A percentile compares a stretch with the other conserved stretches of the same genome.
These are phyloP conservation scores for Phialophora verrucosa DNA, from an alignment of 2,329 filamentous ascomycete species.

Conservation along the genomic window DNA sequence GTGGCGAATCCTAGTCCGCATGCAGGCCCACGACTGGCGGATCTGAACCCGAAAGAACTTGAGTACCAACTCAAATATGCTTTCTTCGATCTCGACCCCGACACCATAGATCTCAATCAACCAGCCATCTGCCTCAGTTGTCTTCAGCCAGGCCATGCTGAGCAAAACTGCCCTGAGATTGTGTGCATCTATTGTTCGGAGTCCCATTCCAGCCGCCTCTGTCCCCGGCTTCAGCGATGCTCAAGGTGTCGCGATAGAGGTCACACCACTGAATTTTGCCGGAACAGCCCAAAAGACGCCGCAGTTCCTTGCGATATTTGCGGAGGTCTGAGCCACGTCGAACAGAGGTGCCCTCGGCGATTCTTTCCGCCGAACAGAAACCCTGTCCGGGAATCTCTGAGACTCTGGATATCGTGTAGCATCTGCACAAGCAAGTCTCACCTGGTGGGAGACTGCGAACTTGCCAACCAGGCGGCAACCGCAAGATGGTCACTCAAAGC, in stretches of 20 bases:
- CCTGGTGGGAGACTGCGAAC: constrained; percentile 53
- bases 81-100: constrained; percentile 48
- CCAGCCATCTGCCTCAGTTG: constrained; percentile 53
- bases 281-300: constrained; percentile 64
- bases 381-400: constrained; percentile 41
- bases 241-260: constrained; percentile 68
- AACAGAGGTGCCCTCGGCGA: constrained; percentile 64
- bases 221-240: constrained; percentile 51
- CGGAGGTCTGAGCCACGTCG: constrained; percentile 61
- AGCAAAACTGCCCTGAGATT: constrained; percentile 50
- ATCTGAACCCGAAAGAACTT: constrained; percentile 48
- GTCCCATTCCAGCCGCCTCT: constrained; percentile 48
- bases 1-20: not conserved
- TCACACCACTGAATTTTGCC: constrained; percentile 60
- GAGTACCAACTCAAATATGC: constrained; percentile 49
- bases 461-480: constrained; percentile 42
- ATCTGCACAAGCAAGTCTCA: constrained; percentile 52
- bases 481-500: constrained; percentile 49
- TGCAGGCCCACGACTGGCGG: constrained; percentile 40
- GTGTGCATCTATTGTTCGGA: constrained; percentile 53
- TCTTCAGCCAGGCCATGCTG: constrained; percentile 50
- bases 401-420: constrained; percentile 53
- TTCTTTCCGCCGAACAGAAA: constrained; percentile 48
- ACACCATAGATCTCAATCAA: constrained; percentile 49
- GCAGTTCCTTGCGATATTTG: constrained; percentile 67